phyloP scores from a whole-genome alignment of 2,329 filamentous ascomycete species.

The Diaporthe citri region DNA sequence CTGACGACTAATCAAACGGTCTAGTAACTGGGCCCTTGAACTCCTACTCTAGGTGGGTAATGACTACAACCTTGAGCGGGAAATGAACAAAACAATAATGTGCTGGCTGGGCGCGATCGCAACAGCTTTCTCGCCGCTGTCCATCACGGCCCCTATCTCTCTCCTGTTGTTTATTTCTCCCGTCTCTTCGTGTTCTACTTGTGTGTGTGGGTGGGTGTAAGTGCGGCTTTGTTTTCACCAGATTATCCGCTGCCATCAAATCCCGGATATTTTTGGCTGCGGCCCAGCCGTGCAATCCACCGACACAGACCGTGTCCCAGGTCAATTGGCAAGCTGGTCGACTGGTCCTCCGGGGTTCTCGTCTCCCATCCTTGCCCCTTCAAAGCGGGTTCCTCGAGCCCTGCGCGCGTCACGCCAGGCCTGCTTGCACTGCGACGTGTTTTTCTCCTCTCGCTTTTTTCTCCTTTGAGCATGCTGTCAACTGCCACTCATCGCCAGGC shows the following conservation, averaged over 20 bases:
- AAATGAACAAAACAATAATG: neutral
- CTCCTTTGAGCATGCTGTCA: no score
- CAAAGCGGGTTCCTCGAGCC: neutral
- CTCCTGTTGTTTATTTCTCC: conserved; percentile 6
- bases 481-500: neutral
- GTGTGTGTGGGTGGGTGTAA: neutral
- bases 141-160: neutral
- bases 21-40: neutral
- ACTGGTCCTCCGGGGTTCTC: neutral
- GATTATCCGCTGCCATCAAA: conserved; percentile 6
- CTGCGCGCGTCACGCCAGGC: conserved; percentile 9
- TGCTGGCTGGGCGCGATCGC: neutral
- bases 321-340: neutral
- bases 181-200: neutral
- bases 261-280: conserved; percentile 15
- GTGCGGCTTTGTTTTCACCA: conserved; percentile 15
- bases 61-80: neutral
- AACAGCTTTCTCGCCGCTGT: neutral
- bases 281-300: conserved; percentile 13
- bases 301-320: neutral
- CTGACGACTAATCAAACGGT: neutral
- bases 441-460: neutral
- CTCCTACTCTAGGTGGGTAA: neutral
- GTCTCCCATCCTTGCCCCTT: conserved; percentile 15
- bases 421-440: neutral